phyloP scores from a whole-genome alignment of 495 filamentous ascomycete genomes.

The Friedmanniomyces simplex region DNA sequence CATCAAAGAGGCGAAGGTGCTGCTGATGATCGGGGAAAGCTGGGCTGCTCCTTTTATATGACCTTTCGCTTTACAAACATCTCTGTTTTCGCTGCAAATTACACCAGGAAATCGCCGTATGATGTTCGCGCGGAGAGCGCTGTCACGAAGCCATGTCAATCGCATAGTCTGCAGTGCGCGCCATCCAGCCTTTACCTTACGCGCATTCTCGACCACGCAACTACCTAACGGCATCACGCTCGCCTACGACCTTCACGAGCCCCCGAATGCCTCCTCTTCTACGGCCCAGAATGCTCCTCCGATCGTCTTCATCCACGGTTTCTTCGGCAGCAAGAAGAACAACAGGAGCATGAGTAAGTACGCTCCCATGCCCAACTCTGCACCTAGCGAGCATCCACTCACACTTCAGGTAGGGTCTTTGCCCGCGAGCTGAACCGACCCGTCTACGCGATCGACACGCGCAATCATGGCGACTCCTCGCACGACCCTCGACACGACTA shows the following conservation, averaged over 20 bases:
- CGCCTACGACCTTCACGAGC: slow-evolving; percentile 50
- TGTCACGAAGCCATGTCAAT: not conserved
- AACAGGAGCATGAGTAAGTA: slow-evolving; percentile 95
- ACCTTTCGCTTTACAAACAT: no score
- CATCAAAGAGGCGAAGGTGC: not conserved
- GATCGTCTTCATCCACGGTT: slow-evolving; percentile 82
- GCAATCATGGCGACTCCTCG: slow-evolving; percentile 88
- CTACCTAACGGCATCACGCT: slow-evolving; percentile 27
- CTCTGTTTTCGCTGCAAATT: no score
- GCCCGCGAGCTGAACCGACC: slow-evolving; percentile 70
- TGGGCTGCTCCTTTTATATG: no score
- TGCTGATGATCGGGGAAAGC: no score
- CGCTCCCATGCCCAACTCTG: slow-evolving; percentile 28
- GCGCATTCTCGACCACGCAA: slow-evolving; percentile 13
- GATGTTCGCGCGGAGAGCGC: slow-evolving; percentile 10
- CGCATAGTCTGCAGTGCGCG: not conserved
- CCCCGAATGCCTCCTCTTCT: slow-evolving; percentile 29
- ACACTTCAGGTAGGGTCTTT: slow-evolving; percentile 49
- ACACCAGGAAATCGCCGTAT: not conserved
- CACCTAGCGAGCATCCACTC: slow-evolving; percentile 2
- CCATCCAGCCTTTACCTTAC: not conserved
- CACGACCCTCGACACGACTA: slow-evolving; percentile 75
- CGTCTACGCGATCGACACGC: slow-evolving; percentile 79
- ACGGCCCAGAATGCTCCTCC: slow-evolving; percentile 50
- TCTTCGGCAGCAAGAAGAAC: slow-evolving; percentile 95